These are phyloP conservation scores for Rhypophila decipiens DNA, from an alignment of 495 filamentous ascomycete species.

Conservation along the genomic window DNA sequence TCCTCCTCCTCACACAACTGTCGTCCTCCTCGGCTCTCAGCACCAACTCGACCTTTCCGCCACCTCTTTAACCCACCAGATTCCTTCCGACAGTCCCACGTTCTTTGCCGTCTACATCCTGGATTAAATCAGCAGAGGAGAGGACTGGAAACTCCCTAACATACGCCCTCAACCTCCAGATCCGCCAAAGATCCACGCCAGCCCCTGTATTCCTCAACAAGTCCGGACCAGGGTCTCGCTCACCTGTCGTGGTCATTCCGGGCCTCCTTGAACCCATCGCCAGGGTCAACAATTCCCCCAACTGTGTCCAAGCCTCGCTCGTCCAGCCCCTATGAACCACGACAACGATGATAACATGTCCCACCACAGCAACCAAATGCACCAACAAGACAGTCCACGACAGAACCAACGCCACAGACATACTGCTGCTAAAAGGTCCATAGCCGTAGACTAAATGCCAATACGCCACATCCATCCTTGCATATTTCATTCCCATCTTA, in stretches of 20 bases:
- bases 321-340: background rate
- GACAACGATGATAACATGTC: background rate
- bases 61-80: too few relatives aligned
- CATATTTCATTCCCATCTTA: background rate
- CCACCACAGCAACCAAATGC: background rate
- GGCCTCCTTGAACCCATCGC: too few relatives aligned
- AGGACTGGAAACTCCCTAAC: slow-evolving; percentile 1
- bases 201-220: slow-evolving; percentile 1
- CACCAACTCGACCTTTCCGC: too few relatives aligned
- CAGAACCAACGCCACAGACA: background rate
- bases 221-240: background rate
- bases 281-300: background rate
- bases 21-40: too few relatives aligned
- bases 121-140: too few relatives aligned
- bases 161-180: slow-evolving; percentile 4
- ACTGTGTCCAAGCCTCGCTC: background rate
- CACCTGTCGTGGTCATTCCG: too few relatives aligned
- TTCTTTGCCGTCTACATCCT: too few relatives aligned
- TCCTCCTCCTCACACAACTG: too few relatives aligned
- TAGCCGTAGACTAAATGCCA: background rate
- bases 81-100: too few relatives aligned
- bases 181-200: background rate
- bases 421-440: background rate
- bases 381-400: background rate
- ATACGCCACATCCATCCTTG: background rate